A percentile compares a stretch with the other conserved stretches of the same genome.
Evolutionary conservation across 176 grass and related monocot genomes (phyloP).

Genomic region (Pontederia crassipes): DNA sequence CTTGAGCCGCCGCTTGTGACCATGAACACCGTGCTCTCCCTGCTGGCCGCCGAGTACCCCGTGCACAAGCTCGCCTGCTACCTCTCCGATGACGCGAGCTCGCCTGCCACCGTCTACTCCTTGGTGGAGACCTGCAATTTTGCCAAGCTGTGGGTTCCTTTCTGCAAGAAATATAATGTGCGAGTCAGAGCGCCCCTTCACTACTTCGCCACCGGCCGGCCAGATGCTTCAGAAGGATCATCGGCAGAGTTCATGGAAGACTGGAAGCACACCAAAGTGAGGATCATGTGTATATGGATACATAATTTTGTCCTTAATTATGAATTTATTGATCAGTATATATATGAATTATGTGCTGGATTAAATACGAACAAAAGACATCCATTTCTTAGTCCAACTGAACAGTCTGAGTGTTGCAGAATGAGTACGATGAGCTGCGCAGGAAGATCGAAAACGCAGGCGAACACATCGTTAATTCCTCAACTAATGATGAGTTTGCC

Average conservation of each 20-base stretch:
- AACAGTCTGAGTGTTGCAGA: not conserved
- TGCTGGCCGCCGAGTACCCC: slow-evolving; percentile 53
- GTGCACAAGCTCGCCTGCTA: slow-evolving; percentile 41
- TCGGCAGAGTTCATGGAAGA: not conserved
- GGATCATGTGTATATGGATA: not conserved
- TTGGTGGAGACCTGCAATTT: slow-evolving; percentile 29
- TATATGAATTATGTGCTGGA: too few species aligned
- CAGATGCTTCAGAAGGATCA: not conserved
- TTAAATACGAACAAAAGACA: too few species aligned
- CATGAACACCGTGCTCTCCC: slow-evolving; percentile 47
- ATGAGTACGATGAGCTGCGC: slow-evolving; percentile 33
- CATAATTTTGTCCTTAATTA: not conserved
- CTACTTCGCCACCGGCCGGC: slow-evolving; percentile 26
- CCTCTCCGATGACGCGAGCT: slow-evolving; percentile 51
- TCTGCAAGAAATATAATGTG: slow-evolving; percentile 29
- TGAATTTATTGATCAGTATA: not conserved
- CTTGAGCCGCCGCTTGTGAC: slow-evolving; percentile 45
- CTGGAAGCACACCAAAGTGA: not conserved
- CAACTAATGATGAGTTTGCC: slow-evolving; percentile 6
- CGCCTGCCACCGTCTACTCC: slow-evolving; percentile 31
- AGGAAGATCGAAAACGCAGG: slow-evolving; percentile 28
- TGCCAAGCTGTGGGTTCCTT: slow-evolving; percentile 43
- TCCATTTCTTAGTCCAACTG: not conserved
- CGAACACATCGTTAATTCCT: slow-evolving; percentile 10
- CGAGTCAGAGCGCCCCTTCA: slow-evolving; percentile 25